phyloP scores from a whole-genome alignment of 2,329 filamentous ascomycete species.

The Hortaea werneckii region DNA sequence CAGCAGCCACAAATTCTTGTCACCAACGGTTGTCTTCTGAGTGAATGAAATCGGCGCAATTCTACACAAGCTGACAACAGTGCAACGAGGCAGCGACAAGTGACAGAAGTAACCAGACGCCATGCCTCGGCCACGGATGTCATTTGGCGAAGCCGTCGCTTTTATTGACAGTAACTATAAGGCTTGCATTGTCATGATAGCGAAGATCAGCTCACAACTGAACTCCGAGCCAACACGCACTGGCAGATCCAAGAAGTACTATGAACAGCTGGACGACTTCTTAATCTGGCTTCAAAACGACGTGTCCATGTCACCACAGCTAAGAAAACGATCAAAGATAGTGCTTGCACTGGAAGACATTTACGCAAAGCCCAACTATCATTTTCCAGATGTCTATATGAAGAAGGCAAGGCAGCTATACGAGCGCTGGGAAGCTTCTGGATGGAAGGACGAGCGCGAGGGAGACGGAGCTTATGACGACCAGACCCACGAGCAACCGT shows the following conservation, averaged over 20 bases:
- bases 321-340: constrained; percentile 9
- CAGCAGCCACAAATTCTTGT: too few species aligned
- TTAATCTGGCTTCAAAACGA: constrained; percentile 12
- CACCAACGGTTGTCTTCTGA: too few species aligned
- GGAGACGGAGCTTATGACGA: constrained; percentile 3
- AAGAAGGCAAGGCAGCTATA: constrained; percentile 8
- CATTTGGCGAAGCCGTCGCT: neutral
- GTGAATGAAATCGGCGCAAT: too few species aligned
- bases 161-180: neutral
- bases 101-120: too few species aligned
- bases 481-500: neutral
- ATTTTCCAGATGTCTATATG: constrained; percentile 7
- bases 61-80: too few species aligned
- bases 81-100: too few species aligned
- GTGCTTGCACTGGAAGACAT: constrained; percentile 9
- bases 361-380: constrained; percentile 5
- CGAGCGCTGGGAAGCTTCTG: constrained; percentile 10
- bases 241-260: neutral
- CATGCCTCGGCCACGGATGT: too few species aligned
- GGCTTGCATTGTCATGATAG: neutral
- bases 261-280: constrained; percentile 9
- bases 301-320: constrained; percentile 9
- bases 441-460: constrained; percentile 10
- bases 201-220: neutral
- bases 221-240: neutral